Conservation (phyloP, 2,329 filamentous ascomycete species). For the Aphanoascus verrucosus region DNA sequence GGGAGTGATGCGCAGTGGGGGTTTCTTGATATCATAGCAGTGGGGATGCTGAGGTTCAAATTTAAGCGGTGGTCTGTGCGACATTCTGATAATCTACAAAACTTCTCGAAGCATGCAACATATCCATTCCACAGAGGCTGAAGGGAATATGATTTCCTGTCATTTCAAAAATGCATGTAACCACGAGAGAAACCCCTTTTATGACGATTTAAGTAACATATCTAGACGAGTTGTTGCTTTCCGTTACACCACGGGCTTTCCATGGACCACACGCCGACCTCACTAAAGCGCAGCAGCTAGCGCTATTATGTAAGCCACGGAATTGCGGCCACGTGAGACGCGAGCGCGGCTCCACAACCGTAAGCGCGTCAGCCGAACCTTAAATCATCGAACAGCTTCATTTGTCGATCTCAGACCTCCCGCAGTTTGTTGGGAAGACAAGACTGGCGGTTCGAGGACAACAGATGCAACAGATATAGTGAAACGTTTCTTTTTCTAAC, state of each 20-base stretch:
- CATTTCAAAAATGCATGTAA: background rate
- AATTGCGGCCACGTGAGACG: background rate
- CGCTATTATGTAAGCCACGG: background rate
- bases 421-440: background rate
- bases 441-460: background rate
- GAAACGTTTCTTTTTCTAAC: background rate
- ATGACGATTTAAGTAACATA: background rate
- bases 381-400: slow-evolving; percentile 7
- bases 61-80: slow-evolving; percentile 3
- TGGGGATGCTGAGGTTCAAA: background rate
- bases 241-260: background rate
- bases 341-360: background rate
- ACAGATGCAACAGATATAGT: background rate
- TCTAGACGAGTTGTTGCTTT: background rate
- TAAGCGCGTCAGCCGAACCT: slow-evolving; percentile 7
- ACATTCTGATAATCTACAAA: background rate
- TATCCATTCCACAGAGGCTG: no score
- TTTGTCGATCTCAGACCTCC: slow-evolving; percentile 1
- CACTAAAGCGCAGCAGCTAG: background rate
- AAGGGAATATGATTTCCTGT: no score
- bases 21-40: background rate
- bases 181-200: background rate
- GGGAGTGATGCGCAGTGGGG: background rate
- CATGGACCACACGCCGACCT: background rate
- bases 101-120: no score